Percentiles rank a stretch among this genome's conserved stretches.
Evolutionary conservation across 192 early-diverging fungal genomes (phyloP).

Genomic region (Kappamyces sp.): DNA sequence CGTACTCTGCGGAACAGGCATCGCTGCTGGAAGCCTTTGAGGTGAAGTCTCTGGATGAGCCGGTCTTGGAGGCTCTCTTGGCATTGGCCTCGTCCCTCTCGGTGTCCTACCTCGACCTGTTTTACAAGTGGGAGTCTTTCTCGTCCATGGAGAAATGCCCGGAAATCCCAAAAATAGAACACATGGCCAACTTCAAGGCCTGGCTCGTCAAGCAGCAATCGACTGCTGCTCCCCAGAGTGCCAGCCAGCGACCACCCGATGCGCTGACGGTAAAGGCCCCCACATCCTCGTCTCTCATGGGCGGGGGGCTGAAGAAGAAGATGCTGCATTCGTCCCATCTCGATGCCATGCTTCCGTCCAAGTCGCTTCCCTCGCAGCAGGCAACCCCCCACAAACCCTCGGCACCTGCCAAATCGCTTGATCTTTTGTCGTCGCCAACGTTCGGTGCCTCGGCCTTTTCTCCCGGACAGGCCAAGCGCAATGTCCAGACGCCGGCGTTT

Average conservation of each 20-base stretch:
- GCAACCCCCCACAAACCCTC: not conserved
- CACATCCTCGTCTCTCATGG: slow-evolving; percentile 10
- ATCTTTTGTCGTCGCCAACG: slow-evolving; percentile 9
- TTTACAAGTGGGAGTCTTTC: slow-evolving; percentile 42
- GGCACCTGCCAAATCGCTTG: slow-evolving; percentile 16
- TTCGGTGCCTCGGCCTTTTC: slow-evolving; percentile 18
- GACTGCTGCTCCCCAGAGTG: slow-evolving; percentile 14
- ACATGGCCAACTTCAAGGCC: slow-evolving; percentile 13
- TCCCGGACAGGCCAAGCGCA: slow-evolving; percentile 13
- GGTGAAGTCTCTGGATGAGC: no score
- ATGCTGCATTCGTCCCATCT: not conserved
- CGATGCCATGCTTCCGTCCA: not conserved
- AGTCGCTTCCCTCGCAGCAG: slow-evolving; percentile 1
- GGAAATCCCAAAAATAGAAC: slow-evolving; percentile 21
- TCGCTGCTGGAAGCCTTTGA: no score
- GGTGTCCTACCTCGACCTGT: slow-evolving; percentile 16
- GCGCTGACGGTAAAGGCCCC: slow-evolving; percentile 16
- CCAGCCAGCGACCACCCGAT: slow-evolving; percentile 15
- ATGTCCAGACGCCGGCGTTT: not conserved
- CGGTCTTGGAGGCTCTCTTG: no score
- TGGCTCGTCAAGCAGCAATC: slow-evolving; percentile 19
- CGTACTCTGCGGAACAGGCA: no score
- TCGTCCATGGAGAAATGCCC: slow-evolving; percentile 18
- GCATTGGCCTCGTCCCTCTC: no score
- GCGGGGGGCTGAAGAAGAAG: slow-evolving; percentile 12